These are phyloP conservation scores for Aspergillus nidulans DNA, from an alignment of 495 filamentous ascomycete species.

Conservation along the genomic window DNA sequence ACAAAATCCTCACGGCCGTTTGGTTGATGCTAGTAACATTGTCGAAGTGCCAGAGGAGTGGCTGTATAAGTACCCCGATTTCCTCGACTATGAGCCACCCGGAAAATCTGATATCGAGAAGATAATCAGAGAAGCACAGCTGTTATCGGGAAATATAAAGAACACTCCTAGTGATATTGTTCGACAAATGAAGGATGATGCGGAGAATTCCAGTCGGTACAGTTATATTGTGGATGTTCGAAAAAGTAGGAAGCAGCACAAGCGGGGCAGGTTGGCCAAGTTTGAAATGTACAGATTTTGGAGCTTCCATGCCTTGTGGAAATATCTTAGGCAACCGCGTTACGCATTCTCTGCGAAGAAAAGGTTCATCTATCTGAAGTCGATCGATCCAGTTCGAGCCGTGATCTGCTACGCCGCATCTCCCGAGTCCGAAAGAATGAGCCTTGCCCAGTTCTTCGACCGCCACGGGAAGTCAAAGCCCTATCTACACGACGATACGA, in stretches of 20 bases:
- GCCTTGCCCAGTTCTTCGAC: conserved; percentile 6
- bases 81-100: conserved; percentile 1
- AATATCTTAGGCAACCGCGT: background rate
- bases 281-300: background rate
- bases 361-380: conserved; percentile 9
- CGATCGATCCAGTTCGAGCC: background rate
- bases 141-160: background rate
- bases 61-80: conserved; percentile 9
- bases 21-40: conserved; percentile 8
- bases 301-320: background rate
- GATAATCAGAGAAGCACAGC: background rate
- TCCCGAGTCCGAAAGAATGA: conserved; percentile 3
- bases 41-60: conserved; percentile 11
- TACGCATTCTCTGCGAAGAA: background rate
- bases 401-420: conserved; percentile 5
- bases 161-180: background rate
- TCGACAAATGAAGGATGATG: background rate
- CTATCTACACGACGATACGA: conserved; percentile 8
- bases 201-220: background rate
- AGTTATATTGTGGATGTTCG: conserved; percentile 1
- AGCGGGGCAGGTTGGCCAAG: background rate
- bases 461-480: conserved; percentile 8
- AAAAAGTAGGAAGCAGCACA: conserved; percentile 7
- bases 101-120: background rate
- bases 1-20: conserved; percentile 6